phyloP scores from a whole-genome alignment of 1,284 basidiomycete species.

The Apiotrichum laibachii region DNA sequence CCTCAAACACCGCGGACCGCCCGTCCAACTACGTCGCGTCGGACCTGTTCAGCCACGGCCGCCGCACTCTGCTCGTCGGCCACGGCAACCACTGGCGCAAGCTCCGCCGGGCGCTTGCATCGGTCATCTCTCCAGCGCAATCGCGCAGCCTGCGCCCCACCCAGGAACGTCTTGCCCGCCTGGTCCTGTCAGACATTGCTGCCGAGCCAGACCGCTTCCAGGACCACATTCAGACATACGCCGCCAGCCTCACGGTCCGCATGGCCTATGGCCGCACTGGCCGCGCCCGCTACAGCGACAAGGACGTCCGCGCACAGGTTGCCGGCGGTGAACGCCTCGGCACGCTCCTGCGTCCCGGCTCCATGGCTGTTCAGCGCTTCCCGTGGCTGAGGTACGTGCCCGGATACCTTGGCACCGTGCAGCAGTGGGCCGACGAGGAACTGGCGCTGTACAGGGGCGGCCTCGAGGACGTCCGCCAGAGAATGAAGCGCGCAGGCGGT shows the following conservation, averaged over 20 bases:
- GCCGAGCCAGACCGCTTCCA: constrained; percentile 57
- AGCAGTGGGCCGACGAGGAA: constrained; percentile 60
- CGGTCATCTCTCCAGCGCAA: constrained; percentile 55
- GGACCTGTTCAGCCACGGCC: constrained; percentile 44
- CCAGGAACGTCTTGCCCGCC: constrained; percentile 55
- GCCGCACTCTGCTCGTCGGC: constrained; percentile 11
- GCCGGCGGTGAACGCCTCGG: constrained; percentile 56
- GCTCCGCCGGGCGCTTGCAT: constrained; percentile 53
- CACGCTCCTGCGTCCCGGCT: constrained; percentile 57
- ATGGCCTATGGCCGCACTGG: constrained; percentile 63
- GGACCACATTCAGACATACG: constrained; percentile 58
- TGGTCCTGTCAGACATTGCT: constrained; percentile 59
- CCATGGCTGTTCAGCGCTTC: constrained; percentile 60
- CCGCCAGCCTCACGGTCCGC: constrained; percentile 62
- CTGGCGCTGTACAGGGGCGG: constrained; percentile 58
- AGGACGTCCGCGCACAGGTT: constrained; percentile 59
- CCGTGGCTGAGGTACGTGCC: constrained; percentile 61
- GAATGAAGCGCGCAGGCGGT: constrained; percentile 36
- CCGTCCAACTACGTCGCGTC: constrained; percentile 56
- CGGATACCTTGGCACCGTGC: constrained; percentile 59
- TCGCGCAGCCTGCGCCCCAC: constrained; percentile 56
- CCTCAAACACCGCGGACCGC: constrained; percentile 55
- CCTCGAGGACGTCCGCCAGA: constrained; percentile 54
- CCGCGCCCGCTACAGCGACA: constrained; percentile 58
- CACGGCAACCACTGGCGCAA: constrained; percentile 17